phyloP scores from a whole-genome alignment of 2,329 filamentous ascomycete genomes.

The Arthrobotrys conoides region DNA sequence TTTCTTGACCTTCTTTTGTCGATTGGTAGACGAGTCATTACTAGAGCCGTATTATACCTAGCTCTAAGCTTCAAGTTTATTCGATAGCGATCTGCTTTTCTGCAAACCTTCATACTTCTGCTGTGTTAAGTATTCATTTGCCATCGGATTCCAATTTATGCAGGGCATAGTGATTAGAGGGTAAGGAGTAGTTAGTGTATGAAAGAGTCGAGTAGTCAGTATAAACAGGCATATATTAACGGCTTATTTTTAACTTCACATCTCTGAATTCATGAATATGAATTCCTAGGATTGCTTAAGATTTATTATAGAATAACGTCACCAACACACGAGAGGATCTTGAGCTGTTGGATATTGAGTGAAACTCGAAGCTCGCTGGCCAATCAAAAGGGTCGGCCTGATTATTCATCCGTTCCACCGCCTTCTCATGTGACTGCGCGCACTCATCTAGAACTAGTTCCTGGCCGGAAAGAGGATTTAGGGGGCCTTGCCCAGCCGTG shows the following conservation, averaged over 20 bases:
- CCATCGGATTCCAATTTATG: background rate
- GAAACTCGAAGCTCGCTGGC: background rate
- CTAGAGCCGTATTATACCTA: background rate
- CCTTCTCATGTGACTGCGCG: conserved; percentile 54
- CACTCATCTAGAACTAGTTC: background rate
- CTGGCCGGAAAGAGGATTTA: background rate
- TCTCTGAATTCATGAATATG: no score
- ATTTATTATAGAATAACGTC: background rate
- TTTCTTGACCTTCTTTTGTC: background rate
- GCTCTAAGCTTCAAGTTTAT: background rate
- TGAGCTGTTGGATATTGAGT: conserved; percentile 6
- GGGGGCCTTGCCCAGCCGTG: background rate
- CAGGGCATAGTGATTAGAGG: no score
- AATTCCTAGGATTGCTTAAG: no score
- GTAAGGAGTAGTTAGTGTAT: no score
- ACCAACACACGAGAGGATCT: background rate
- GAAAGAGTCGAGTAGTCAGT: no score
- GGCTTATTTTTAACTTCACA: no score
- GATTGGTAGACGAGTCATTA: background rate
- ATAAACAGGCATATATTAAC: no score
- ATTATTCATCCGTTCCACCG: conserved; percentile 57
- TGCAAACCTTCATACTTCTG: background rate
- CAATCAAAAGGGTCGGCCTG: conserved; percentile 40
- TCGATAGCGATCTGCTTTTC: background rate
- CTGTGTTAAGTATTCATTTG: no score